phyloP scores from a whole-genome alignment of 805 yeast genomes.

The Wickerhamiella musiphila region DNA sequence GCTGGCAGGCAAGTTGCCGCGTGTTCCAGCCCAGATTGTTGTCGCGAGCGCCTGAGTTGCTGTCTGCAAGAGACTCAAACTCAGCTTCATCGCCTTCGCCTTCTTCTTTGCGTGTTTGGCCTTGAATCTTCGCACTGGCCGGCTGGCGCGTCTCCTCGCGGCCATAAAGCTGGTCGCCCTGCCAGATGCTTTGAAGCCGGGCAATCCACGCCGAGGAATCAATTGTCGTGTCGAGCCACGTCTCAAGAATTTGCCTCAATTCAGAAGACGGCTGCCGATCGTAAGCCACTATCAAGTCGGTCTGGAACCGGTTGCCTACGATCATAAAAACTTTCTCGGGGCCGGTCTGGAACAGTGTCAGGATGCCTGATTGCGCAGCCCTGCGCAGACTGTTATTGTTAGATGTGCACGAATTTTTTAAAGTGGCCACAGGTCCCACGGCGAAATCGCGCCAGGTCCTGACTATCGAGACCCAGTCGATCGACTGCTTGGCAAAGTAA shows the following conservation, averaged over 20 bases:
- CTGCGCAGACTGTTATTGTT: constrained; percentile 23
- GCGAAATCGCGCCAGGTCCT: constrained; percentile 9
- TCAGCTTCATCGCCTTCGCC: constrained; percentile 32
- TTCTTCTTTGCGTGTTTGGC: constrained; percentile 18
- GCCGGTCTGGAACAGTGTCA: constrained; percentile 39
- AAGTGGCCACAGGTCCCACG: constrained; percentile 1
- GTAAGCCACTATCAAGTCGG: constrained; percentile 42
- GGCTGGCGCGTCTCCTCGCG: constrained; percentile 4
- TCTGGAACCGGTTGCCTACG: constrained; percentile 29
- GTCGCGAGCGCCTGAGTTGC: constrained; percentile 11
- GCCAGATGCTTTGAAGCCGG: constrained; percentile 30
- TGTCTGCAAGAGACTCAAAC: constrained; percentile 16
- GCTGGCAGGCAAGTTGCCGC: constrained; percentile 23
- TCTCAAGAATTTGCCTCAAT: constrained; percentile 30
- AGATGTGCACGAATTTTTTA: constrained; percentile 22
- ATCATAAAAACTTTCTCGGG: constrained; percentile 28
- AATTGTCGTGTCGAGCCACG: constrained; percentile 43
- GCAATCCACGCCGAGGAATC: constrained; percentile 40
- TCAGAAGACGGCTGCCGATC: constrained; percentile 29
- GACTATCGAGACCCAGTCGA: constrained; percentile 5
- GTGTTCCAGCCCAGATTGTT: constrained; percentile 30
- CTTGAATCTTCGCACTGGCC: constrained; percentile 28
- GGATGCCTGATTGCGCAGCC: constrained; percentile 18
- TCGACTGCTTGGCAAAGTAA: constrained; percentile 10
- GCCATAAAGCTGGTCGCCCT: constrained; percentile 10